phyloP scores from a whole-genome alignment of 441 rosid species.

The Adansonia madagascariensis region DNA sequence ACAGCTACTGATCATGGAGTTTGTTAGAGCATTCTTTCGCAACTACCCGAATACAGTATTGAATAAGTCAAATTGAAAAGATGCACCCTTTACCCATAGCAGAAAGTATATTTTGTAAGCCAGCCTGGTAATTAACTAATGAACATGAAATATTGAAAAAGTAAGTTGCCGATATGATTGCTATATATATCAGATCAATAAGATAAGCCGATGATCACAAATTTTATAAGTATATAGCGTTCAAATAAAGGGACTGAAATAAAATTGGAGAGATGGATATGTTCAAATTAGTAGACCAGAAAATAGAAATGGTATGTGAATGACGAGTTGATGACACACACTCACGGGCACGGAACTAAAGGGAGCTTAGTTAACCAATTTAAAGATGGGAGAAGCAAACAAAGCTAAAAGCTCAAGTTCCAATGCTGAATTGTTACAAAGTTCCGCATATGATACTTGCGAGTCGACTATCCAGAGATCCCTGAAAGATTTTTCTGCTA shows the following conservation, averaged over 20 bases:
- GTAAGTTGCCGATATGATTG: background rate
- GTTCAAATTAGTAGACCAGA: background rate
- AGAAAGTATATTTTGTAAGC: background rate
- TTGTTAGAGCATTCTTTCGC: background rate
- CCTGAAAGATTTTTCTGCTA: slow-evolving; percentile 18
- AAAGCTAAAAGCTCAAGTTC: slow-evolving; percentile 8
- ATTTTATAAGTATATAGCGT: background rate
- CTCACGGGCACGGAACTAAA: background rate
- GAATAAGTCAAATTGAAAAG: background rate
- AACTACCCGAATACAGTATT: no score
- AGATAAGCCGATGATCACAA: background rate
- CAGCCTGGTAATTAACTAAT: background rate
- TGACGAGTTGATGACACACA: background rate
- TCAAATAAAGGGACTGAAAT: background rate
- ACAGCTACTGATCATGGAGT: background rate
- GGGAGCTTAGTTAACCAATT: background rate
- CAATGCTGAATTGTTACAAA: slow-evolving; percentile 5
- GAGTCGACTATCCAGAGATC: background rate
- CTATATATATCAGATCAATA: background rate
- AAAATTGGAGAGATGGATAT: background rate
- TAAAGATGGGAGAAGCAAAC: background rate
- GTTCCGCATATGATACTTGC: background rate
- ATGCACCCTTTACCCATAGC: background rate
- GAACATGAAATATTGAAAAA: slow-evolving; percentile 17
- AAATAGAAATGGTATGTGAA: background rate